A percentile compares a stretch with the other conserved stretches of the same genome.
These are phyloP conservation scores for Thinopyrum elongatum DNA, from an alignment of 176 grass and related monocot genomes.

Conservation along the genomic window DNA sequence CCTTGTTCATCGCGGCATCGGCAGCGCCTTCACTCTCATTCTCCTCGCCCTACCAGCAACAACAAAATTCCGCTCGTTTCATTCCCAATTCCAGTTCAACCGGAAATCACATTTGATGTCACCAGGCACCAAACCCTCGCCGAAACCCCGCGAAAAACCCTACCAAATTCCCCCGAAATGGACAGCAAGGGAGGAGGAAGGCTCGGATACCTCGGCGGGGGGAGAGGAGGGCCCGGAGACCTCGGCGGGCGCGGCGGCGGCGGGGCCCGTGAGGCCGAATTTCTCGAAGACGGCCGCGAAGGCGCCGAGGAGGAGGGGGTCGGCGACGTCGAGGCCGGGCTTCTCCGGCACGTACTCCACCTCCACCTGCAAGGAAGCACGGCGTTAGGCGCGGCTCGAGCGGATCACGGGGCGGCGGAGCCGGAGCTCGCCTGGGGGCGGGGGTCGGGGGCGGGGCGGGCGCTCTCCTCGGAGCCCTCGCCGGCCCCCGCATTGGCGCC, in stretches of 20 bases:
- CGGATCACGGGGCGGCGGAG: neutral
- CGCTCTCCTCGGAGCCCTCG: constrained; percentile 31
- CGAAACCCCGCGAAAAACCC: neutral
- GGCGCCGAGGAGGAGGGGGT: constrained; percentile 56
- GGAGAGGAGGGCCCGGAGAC: neutral
- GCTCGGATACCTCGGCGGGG: neutral
- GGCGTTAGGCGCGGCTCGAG: neutral
- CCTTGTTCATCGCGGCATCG: neutral
- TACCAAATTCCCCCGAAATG: neutral
- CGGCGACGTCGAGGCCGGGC: constrained; percentile 43
- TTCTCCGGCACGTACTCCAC: constrained; percentile 85
- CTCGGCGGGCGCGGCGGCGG: constrained; percentile 27
- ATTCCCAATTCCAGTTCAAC: neutral
- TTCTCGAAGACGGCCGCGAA: constrained; percentile 80
- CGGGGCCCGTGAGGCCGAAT: constrained; percentile 66
- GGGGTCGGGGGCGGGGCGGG: neutral
- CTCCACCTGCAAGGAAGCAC: constrained; percentile 20
- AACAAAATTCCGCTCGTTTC: neutral
- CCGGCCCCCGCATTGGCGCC: constrained; percentile 9
- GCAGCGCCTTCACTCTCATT: neutral
- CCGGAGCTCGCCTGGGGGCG: constrained; percentile 22
- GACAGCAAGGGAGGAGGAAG: neutral
- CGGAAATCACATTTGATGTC: neutral
- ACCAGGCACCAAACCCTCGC: constrained; percentile 5
- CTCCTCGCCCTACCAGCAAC: neutral